Evolutionary conservation across 2,329 filamentous ascomycete genomes (phyloP), one percentile per base, ranked within the genome.

Genomic region (Scorias spongiosa): DNA sequence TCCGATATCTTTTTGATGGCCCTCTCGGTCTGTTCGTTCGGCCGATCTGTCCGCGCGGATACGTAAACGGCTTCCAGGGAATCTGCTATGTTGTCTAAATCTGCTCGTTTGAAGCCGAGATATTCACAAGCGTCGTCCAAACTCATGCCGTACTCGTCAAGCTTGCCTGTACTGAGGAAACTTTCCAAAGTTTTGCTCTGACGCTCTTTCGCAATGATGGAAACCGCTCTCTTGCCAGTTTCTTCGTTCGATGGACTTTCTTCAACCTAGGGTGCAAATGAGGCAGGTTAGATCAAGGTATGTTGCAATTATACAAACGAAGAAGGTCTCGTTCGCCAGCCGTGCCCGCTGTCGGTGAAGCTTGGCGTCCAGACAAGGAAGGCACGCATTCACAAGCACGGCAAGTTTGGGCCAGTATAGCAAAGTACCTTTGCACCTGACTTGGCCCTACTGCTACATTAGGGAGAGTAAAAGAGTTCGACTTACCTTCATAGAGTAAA

Each of bases 131-230:
- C 74, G 50, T 74, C 67, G 9, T 66, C 68, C 34, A 71, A 59
- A 48, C 74, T 72, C 72, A 80, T 78, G 43, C 71, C 67, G 26
- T 63, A 59, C 11, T 63, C 61, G 4, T 61, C 63, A 40, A 70
- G 63, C 44, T 70, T 65, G 10, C 71, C 75, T 1, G 70, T 73
- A 10, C 66, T 58, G 29, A 78, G 55, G 55, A 71, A 80, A 43
- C 66, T 65, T 11, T 65, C 65, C 11, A 81, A 60, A 12, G 62
- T 57, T 14, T 69, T 59, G 46, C 77, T 81, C 39, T 75, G 70
- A 10, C 78, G 68, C 44, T 68, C 58, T 20, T 75, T 64, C 2
- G 76, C 77, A 48, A 81, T 80, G 18, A 79, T 60, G 29, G 66
- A 59, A 36, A 81, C 62, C 9, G 78, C 78, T 49, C 72, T 72